Conservation (phyloP, 257 asterid genomes). For the Handroanthus guayacan region DNA sequence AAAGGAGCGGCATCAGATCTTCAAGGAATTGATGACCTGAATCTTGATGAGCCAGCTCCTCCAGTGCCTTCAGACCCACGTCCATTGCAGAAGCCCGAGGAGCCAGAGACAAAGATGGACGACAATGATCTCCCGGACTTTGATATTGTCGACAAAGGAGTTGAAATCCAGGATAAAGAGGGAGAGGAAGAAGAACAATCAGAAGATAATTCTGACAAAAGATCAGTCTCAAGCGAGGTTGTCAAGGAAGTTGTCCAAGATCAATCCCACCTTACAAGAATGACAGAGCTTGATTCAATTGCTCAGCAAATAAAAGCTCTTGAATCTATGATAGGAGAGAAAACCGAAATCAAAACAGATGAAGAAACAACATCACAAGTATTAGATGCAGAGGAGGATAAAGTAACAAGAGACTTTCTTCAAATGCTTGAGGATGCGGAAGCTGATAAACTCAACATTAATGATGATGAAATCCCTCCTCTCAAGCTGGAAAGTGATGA, state of each 20-base stretch:
- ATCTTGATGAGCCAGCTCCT: slow-evolving; percentile 81
- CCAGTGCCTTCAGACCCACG: slow-evolving; percentile 32
- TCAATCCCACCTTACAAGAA: slow-evolving; percentile 58
- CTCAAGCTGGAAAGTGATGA: slow-evolving; percentile 26
- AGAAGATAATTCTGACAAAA: slow-evolving; percentile 60
- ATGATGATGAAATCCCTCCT: slow-evolving; percentile 30
- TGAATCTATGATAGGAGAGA: slow-evolving; percentile 78
- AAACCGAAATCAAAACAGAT: slow-evolving; percentile 41
- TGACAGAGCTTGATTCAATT: slow-evolving; percentile 79
- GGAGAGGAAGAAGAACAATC: slow-evolving; percentile 43
- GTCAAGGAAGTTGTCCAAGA: slow-evolving; percentile 87
- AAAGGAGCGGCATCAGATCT: slow-evolving; percentile 43
- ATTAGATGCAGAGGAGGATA: slow-evolving; percentile 85
- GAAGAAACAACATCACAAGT: slow-evolving; percentile 64
- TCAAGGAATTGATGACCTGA: slow-evolving; percentile 77
- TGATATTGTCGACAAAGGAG: slow-evolving; percentile 89
- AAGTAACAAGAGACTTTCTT: slow-evolving; percentile 82
- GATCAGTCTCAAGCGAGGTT: slow-evolving; percentile 71
- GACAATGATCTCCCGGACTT: slow-evolving; percentile 76
- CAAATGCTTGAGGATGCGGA: slow-evolving; percentile 76
- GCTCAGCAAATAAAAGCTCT: slow-evolving; percentile 94
- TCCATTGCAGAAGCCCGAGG: not conserved
- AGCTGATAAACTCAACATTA: slow-evolving; percentile 33
- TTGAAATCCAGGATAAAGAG: slow-evolving; percentile 61
- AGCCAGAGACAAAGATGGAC: slow-evolving; percentile 50